A percentile compares a stretch with the other conserved stretches of the same genome.
Conservation (phyloP, 768 basidiomycete species). For the Ramaria sp. region DNA sequence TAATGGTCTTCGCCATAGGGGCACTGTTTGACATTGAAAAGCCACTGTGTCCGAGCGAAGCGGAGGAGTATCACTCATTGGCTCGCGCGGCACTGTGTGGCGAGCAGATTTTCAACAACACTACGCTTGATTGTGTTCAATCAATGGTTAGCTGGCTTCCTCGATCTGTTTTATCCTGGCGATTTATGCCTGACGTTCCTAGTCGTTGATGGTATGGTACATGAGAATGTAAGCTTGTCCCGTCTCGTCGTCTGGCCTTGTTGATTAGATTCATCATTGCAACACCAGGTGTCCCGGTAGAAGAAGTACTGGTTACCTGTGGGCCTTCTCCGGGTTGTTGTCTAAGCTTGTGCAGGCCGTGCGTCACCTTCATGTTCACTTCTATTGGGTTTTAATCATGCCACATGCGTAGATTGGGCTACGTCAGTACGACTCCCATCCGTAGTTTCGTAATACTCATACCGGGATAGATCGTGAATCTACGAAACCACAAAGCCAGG, state of each 20-base stretch:
- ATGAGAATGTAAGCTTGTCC: conserved; percentile 1
- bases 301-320: conserved; percentile 6
- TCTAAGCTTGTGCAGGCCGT: conserved; percentile 9
- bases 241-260: background rate
- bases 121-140: conserved; percentile 9
- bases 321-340: conserved; percentile 8
- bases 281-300: conserved; percentile 2
- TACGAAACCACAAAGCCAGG: background rate
- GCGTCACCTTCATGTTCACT: background rate
- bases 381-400: background rate
- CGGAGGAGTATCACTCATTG: conserved; percentile 7
- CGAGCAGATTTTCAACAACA: conserved; percentile 8
- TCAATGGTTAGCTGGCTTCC: conserved; percentile 1
- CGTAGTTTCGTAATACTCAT: background rate
- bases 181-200: background rate
- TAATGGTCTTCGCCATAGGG: conserved; percentile 5
- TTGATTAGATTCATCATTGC: background rate
- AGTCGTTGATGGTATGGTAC: conserved; percentile 10
- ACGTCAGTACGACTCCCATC: background rate
- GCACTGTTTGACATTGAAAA: conserved; percentile 3
- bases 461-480: conserved; percentile 5
- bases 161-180: background rate
- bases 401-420: conserved; percentile 5
- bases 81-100: conserved; percentile 6
- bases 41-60: background rate